A percentile compares a stretch with the other conserved stretches of the same genome.
Conservation (phyloP, 352 stramenopile genomes). For the Phytopythium montanum region DNA sequence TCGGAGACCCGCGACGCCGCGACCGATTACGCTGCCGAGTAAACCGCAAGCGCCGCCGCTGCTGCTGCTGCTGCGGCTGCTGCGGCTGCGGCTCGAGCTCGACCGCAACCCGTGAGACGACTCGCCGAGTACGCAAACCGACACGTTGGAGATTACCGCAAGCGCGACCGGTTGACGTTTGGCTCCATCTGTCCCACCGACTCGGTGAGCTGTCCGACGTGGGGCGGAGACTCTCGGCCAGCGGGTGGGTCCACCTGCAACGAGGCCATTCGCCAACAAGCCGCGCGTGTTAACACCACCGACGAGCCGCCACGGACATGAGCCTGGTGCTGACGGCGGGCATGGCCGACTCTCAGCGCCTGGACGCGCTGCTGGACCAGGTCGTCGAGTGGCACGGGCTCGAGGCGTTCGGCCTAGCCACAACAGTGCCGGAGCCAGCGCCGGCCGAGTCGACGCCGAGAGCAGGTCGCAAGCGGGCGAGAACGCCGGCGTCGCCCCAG, state of each 20-base stretch:
- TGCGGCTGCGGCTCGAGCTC: too few relatives aligned
- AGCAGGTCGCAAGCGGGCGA: neutral
- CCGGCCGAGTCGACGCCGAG: neutral
- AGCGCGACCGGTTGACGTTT: too few relatives aligned
- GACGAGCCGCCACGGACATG: neutral
- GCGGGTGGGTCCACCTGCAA: too few relatives aligned
- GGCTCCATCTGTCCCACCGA: too few relatives aligned
- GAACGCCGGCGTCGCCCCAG: neutral
- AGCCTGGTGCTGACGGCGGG: neutral
- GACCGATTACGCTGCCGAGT: neutral
- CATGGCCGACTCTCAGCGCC: neutral
- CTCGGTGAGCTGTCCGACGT: too few relatives aligned
- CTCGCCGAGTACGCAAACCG: too few relatives aligned
- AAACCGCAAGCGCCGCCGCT: too few relatives aligned
- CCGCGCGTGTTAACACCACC: neutral
- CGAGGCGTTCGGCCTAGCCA: neutral
- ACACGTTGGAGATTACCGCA: too few relatives aligned
- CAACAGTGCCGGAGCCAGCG: neutral
- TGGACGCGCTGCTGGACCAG: slow-evolving; percentile 4
- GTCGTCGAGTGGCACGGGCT: neutral
- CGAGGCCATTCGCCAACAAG: neutral
- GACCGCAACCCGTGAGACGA: neutral
- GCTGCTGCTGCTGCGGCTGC: neutral
- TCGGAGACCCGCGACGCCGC: neutral
- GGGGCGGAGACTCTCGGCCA: too few relatives aligned